Base-by-base conservation (phyloP, 108 stramenopile species). In the Fistulifera pelliculosa region DNA sequence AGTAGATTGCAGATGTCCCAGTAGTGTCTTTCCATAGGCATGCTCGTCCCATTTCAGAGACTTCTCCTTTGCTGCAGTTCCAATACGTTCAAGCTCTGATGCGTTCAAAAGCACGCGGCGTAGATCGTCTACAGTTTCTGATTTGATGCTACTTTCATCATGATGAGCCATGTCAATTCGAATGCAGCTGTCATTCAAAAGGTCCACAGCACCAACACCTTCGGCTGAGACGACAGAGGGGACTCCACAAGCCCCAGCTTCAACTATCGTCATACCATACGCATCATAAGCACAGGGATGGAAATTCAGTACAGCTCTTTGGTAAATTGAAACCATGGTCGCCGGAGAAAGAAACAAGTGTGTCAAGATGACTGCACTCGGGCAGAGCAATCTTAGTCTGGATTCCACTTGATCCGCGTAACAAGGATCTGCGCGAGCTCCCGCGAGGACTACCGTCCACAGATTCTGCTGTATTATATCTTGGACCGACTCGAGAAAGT, bases 211-310 rank as follows among this genome's bases (percentile, higher is more conserved):
- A 39, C 71, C 53, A 41, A 54, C 41, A 0, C 62, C 62, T 31
- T 68, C 67, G 16, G 27, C 23, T 19, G 66, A 50, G 4, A 75
- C 49, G 31, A 79, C 56, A 5, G 74, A 61, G 21, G 74, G 74
- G 15, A 52, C 74, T 18, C 68, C 71, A 53, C 68, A 75, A 0
- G 78, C 74, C 22, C 74, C 71, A 11, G 78, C 69, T 63, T 79
- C 78, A 7, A 79, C 55, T 31, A 79, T 51, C 2, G 78, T 79
- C 78, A 79, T 79, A 12, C 78, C 78, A 52, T 68, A 79, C 7
- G 78, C 74, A 61, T 79, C 78, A 42, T 79, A 79, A 1, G 59
- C 55, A 41, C 67, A 69, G 1, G 78, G 78, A 51, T 79, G 78
- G 64, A 79, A 49, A 61, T 79, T 79, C 31, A 79, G 12, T 16